Conservation (phyloP, 2,329 filamentous ascomycete genomes). For the Sarocladium kiliense region DNA sequence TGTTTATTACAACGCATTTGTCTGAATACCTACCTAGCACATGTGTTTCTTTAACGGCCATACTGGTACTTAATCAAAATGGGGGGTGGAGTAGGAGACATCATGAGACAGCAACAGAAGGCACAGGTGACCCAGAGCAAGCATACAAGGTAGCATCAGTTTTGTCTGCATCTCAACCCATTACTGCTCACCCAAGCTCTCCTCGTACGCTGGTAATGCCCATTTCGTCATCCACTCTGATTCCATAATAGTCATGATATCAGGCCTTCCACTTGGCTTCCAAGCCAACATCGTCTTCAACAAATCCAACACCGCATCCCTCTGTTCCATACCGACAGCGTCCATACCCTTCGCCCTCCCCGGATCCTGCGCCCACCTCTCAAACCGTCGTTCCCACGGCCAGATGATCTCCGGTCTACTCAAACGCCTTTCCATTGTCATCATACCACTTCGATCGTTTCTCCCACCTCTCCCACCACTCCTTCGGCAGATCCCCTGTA, state of each 20-base stretch:
- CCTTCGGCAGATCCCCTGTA: conserved; percentile 13
- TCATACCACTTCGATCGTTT: conserved; percentile 12
- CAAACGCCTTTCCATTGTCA: conserved; percentile 11
- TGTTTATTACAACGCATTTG: no score
- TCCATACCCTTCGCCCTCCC: conserved; percentile 11
- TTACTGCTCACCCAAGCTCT: no score
- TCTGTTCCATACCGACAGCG: conserved; percentile 12
- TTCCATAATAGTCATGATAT: conserved; percentile 10
- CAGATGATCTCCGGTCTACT: conserved; percentile 13
- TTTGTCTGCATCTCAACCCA: no score
- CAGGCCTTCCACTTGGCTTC: conserved; percentile 14
- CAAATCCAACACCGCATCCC: conserved; percentile 14
- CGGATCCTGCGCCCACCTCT: conserved; percentile 16
- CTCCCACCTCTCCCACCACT: conserved; percentile 17
- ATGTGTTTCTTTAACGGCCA: no score
- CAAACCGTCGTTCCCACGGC: conserved; percentile 15
- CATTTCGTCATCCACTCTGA: conserved; percentile 14
- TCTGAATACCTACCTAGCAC: no score
- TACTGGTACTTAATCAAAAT: no score
- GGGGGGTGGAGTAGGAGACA: no score
- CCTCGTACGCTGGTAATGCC: conserved; percentile 15
- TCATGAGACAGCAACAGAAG: no score
- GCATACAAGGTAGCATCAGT: no score
- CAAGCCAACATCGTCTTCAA: conserved; percentile 18
- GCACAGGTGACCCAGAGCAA: no score